Evolutionary conservation across 805 yeast species (phyloP).

Genomic region (Teunomyces stri): DNA sequence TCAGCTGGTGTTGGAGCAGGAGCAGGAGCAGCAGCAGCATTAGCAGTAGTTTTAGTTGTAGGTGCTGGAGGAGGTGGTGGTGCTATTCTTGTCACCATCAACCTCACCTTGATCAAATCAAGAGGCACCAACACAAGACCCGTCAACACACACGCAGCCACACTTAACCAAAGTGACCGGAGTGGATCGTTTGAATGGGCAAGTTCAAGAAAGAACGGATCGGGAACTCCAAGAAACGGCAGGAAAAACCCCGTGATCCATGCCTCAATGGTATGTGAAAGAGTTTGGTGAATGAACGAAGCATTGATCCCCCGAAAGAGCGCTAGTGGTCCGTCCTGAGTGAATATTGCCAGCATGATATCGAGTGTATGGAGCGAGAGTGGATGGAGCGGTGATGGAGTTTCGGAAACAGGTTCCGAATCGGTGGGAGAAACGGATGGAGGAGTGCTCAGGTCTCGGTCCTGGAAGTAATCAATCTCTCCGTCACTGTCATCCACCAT

Average conservation of each 20-base stretch:
- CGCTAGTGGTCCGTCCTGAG: constrained; percentile 72
- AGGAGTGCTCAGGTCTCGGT: not conserved
- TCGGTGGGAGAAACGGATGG: no score
- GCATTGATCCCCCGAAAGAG: constrained; percentile 75
- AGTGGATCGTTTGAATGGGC: constrained; percentile 77
- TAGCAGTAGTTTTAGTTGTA: no score
- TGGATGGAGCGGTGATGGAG: no score
- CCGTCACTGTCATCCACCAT: constrained; percentile 17
- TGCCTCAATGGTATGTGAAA: constrained; percentile 75
- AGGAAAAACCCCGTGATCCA: constrained; percentile 90
- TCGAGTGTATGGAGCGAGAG: constrained; percentile 59
- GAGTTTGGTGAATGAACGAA: constrained; percentile 71
- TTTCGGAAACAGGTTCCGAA: no score
- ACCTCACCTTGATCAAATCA: constrained; percentile 73
- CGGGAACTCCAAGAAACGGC: constrained; percentile 79
- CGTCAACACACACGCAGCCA: constrained; percentile 70
- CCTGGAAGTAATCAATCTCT: constrained; percentile 39
- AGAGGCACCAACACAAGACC: constrained; percentile 75
- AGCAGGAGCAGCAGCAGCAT: no score
- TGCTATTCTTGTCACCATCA: constrained; percentile 48
- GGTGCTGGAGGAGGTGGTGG: no score
- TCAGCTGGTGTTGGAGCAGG: no score
- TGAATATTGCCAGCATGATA: constrained; percentile 59
- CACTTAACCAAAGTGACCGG: constrained; percentile 62
- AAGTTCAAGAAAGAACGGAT: constrained; percentile 81